phyloP scores from a whole-genome alignment of 148 eudicot species.

The Fagopyrum esculentum region DNA sequence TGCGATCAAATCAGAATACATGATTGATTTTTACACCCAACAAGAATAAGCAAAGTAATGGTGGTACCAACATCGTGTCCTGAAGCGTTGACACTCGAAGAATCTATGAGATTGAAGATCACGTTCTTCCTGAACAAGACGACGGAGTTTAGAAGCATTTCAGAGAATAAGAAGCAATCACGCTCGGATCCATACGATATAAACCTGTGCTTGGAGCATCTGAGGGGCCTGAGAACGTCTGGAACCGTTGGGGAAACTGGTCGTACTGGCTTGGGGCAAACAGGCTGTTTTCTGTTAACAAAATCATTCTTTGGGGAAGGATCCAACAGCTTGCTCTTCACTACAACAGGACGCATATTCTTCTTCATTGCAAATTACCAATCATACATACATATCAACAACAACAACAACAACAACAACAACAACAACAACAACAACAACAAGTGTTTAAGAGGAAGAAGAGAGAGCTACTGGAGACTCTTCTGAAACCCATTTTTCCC shows the following conservation, averaged over 20 bases:
- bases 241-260: neutral
- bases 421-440: too few relatives aligned
- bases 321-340: conserved; percentile 6
- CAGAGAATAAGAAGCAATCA: too few relatives aligned
- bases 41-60: neutral
- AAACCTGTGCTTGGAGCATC: conserved; percentile 14
- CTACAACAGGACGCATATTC: conserved; percentile 6
- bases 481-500: conserved; percentile 5
- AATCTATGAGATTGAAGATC: neutral
- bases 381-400: too few relatives aligned
- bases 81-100: neutral
- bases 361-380: conserved; percentile 1
- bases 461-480: neutral
- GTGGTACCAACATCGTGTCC: neutral
- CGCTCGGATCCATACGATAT: neutral
- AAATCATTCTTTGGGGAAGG: neutral
- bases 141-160: neutral
- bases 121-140: neutral
- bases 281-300: neutral
- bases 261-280: conserved; percentile 8
- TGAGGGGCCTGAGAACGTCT: conserved; percentile 1
- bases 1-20: neutral
- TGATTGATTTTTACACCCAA: neutral
- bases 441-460: neutral
- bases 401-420: too few relatives aligned